Evolutionary conservation across 2,329 filamentous ascomycete species (phyloP).

Genomic region (Claviceps sorghi): DNA sequence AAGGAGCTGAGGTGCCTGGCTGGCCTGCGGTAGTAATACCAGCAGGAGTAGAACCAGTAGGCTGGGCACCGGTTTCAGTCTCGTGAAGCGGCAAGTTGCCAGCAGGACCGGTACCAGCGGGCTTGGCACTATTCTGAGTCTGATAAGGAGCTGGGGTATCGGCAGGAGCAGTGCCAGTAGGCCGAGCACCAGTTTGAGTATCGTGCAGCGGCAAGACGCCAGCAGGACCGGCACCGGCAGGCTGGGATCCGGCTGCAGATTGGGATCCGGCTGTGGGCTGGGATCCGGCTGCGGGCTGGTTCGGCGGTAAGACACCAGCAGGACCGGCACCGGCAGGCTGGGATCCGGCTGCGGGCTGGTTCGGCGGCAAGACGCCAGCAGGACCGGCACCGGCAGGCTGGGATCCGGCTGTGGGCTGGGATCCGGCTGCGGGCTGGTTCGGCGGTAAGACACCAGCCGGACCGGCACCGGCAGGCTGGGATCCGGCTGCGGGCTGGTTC

Average conservation of each 20-base stretch:
- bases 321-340: not conserved
- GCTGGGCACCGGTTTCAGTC: not conserved
- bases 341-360: no score
- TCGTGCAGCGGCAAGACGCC: not conserved
- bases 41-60: not conserved
- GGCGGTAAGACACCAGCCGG: no score
- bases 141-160: not conserved
- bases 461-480: not conserved
- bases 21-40: not conserved
- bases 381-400: not conserved
- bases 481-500: not conserved
- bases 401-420: no score
- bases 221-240: not conserved
- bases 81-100: no score
- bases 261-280: no score
- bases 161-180: not conserved
- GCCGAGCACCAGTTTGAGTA: not conserved
- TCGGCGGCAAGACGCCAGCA: no score
- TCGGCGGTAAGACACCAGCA: no score
- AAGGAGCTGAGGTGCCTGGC: not conserved
- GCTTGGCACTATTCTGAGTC: not conserved
- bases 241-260: no score
- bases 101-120: not conserved
- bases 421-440: no score
- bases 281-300: no score